Base-by-base conservation (phyloP, 768 basidiomycete species). In the Crassisporium funariophilum region DNA sequence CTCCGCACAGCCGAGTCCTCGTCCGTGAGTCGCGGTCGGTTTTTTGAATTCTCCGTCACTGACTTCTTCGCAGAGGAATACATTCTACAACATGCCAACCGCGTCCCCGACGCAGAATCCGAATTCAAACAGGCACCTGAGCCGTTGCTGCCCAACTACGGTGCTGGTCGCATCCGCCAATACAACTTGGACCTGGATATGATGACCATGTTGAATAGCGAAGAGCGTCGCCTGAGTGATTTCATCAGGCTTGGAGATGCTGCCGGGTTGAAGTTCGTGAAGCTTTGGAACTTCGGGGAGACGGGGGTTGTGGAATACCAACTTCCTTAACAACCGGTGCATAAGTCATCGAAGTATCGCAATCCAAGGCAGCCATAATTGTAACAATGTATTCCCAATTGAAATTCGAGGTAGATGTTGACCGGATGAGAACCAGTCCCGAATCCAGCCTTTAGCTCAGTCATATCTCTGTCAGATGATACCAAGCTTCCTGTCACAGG, bases 141-240 rank as follows among this genome's bases (percentile, higher is more conserved):
- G 40, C 77, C 76, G 0, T 54, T 81, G 24, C 64, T 79, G 0
- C 70, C 77, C 4, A 78, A 77, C 56, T 78, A 70, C 45, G 76
- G 76, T 5, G 63, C 63, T 13, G 78, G 76, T 4, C 60, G 59
- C 27, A 60, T 70, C 16, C 58, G 69, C 13, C 60, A 64, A 35
- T 79, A 78, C 55, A 64, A 70, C 37, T 65, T 72, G 24, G 79
- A 79, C 46, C 31, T 79, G 17, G 65, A 63, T 35, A 75, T 81
- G 76, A 66, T 75, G 66, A 40, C 63, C 9, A 44, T 64, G 33
- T 55, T 72, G 12, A 77, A 79, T 40, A 63, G 68, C 13, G 67
- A 71, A 53, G 75, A 79, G 46, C 70, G 77, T 4, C 71, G 68
- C 1, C 46, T 77, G 2, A 53, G 63, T 4, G 68, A 78, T 3